A percentile compares a stretch with the other conserved stretches of the same genome.
These are phyloP conservation scores for Aureoboletus auriporus DNA, from an alignment of 768 basidiomycete species.

Conservation along the genomic window DNA sequence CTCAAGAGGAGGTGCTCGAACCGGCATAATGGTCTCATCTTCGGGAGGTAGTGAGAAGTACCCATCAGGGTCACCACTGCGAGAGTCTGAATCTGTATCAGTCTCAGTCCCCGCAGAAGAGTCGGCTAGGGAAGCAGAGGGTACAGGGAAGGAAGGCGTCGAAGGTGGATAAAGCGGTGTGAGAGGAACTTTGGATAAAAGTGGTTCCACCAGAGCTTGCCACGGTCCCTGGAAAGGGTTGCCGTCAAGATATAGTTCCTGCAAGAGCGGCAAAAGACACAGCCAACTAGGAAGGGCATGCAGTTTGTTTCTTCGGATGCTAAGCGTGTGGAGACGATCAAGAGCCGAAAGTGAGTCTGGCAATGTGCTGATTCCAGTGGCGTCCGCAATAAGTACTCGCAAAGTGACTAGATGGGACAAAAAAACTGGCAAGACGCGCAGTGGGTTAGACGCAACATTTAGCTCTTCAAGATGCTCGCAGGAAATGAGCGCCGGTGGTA, in stretches of 20 bases:
- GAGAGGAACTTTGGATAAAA: conserved; percentile 60
- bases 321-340: conserved; percentile 82
- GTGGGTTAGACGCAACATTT: conserved; percentile 87
- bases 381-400: conserved; percentile 89
- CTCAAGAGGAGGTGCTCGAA: conserved; percentile 50
- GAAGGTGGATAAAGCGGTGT: conserved; percentile 64
- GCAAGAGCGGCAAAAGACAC: conserved; percentile 78
- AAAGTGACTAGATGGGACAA: conserved; percentile 72
- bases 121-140: conserved; percentile 43
- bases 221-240: conserved; percentile 96
- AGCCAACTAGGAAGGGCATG: conserved; percentile 93
- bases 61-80: conserved; percentile 35
- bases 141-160: conserved; percentile 54
- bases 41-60: conserved; percentile 35
- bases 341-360: conserved; percentile 72
- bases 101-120: conserved; percentile 46
- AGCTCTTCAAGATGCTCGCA: conserved; percentile 88
- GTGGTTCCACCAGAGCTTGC: conserved; percentile 83
- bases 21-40: conserved; percentile 72
- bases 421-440: conserved; percentile 89
- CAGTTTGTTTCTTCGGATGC: conserved; percentile 84
- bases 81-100: conserved; percentile 51
- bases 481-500: conserved; percentile 79
- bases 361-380: conserved; percentile 74
- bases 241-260: conserved; percentile 87